Base-by-base conservation (phyloP, 192 early-diverging fungal species). In the Mortierella alpina region DNA sequence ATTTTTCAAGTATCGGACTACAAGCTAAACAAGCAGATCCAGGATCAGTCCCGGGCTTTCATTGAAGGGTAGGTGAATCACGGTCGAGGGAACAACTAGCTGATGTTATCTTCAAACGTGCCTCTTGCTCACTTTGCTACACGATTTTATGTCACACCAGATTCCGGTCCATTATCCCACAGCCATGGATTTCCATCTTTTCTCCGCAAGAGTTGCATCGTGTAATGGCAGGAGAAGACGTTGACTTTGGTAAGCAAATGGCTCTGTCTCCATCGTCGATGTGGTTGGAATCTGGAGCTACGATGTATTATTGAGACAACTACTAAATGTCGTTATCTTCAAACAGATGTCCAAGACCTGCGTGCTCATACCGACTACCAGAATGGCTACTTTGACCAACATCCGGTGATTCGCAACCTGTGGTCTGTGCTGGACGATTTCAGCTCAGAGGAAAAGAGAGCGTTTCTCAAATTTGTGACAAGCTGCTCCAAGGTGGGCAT, bases 151-250 rank as follows among this genome's bases (percentile, higher is more conserved):
- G 31, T 31, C 31, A 31, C 31, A 31, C 31, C 31, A 84, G 83
- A 15, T 86, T 87, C 77, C 76, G 86, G 48, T 84, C 85, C 0
- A 84, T 99, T 52, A 92, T 99, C 46, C 87, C 91, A 5, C 87
- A 91, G 15, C 78, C 84, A 22, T 97, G 95, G 95, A 83, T 99
- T 23, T 85, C 87, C 7, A 88, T 99, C 57, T 99, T 99, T 85
- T 95, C 94, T 31, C 91, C 92, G 47, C 86, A 91, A 42, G 97
- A 99, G 84, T 74, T 99, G 31, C 96, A 95, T 62, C 81, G 88
- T 11, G 85, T 90, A 18, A 86, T 91, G 45, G 89, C 90, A 2
- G 90, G 90, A 7, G 90, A 91, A 53, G 88, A 89, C 52, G 76
- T 75, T 18, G 87, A 90, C 72, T 90, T 89, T 74, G 90, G 90